These are phyloP conservation scores for Abrus pulchellus DNA, from an alignment of 306 rosid species.

Conservation along the genomic window DNA sequence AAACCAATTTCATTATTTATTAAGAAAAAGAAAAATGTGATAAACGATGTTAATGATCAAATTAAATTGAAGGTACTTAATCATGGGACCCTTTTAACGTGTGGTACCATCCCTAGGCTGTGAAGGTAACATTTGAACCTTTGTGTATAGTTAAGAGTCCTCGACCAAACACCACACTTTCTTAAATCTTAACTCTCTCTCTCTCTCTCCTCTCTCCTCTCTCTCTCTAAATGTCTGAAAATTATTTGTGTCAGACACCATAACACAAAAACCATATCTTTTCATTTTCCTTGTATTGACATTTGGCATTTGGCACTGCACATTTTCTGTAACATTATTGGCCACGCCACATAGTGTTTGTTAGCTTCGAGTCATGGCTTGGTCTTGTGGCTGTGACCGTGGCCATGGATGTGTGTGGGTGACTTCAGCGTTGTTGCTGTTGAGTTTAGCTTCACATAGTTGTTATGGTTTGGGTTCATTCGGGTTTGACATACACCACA, in stretches of 20 bases:
- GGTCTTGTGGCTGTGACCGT: neutral
- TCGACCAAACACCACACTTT: conserved; percentile 19
- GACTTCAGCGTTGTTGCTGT: neutral
- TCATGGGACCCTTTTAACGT: neutral
- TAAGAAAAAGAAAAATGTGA: too few species aligned
- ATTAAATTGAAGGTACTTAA: neutral
- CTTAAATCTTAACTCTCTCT: neutral
- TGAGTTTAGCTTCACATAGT: conserved; percentile 43
- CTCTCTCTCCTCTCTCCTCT: neutral
- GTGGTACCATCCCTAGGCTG: neutral
- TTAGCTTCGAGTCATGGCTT: conserved; percentile 45
- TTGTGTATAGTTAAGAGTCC: neutral
- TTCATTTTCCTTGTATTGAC: neutral
- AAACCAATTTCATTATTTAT: too few species aligned
- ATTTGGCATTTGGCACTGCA: neutral
- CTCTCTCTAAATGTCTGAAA: neutral
- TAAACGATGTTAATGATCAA: too few species aligned
- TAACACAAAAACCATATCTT: neutral
- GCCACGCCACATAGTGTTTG: too few species aligned
- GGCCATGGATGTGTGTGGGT: neutral
- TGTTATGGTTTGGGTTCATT: conserved; percentile 55
- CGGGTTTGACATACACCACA: conserved; percentile 72
- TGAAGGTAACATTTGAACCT: neutral
- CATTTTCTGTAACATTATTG: neutral
- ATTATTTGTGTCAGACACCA: neutral